Evolutionary conservation across 2,329 filamentous ascomycete species (phyloP).

Genomic region (Talaromyces rugulosus): DNA sequence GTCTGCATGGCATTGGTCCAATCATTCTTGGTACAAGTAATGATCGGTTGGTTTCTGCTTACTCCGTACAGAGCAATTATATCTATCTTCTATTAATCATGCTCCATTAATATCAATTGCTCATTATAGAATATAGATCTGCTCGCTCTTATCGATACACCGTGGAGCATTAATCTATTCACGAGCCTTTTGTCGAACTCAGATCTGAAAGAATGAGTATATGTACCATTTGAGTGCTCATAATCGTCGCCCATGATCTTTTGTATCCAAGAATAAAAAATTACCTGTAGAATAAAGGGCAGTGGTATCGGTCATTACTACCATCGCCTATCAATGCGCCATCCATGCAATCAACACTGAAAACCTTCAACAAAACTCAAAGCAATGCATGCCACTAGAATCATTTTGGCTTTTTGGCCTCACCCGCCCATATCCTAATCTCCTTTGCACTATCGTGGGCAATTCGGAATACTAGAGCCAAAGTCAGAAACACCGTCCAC

Average conservation of each 20-base stretch:
- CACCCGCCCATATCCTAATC: conserved; percentile 66
- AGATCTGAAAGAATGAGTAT: neutral
- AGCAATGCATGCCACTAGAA: neutral
- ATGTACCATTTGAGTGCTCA: too few species aligned
- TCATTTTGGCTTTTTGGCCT: conserved; percentile 46
- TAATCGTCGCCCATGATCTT: neutral
- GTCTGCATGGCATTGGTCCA: neutral
- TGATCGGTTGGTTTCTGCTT: neutral
- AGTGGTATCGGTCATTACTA: neutral
- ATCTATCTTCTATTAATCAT: too few species aligned
- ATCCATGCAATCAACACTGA: neutral
- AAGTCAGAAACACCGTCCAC: neutral
- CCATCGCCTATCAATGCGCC: neutral
- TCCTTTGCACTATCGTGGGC: conserved; percentile 70
- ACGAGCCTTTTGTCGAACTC: neutral
- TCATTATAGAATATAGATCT: neutral
- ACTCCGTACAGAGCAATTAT: too few species aligned
- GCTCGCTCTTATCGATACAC: neutral
- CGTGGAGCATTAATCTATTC: neutral
- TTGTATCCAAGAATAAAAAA: neutral
- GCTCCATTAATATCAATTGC: neutral
- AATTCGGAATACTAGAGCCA: conserved; percentile 59
- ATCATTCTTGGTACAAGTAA: neutral
- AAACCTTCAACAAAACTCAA: neutral
- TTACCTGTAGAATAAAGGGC: neutral